A percentile compares a stretch with the other conserved stretches of the same genome.
Conservation (phyloP, 1,284 basidiomycete genomes). For the Heterobasidion occidentale region DNA sequence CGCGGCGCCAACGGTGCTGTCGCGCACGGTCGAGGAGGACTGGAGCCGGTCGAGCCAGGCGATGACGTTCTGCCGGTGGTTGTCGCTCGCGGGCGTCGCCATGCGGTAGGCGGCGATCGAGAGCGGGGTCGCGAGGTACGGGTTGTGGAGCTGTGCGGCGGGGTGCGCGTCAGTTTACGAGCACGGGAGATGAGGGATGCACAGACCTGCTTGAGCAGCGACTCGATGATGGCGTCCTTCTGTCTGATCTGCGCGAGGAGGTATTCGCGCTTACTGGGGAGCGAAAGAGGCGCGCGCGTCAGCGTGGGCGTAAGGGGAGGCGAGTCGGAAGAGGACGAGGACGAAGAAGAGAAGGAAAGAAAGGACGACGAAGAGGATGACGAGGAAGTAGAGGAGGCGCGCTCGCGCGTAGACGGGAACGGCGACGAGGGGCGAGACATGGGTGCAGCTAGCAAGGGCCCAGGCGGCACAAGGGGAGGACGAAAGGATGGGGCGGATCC, state of each 20-base stretch:
- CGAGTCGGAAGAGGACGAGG: slow-evolving; percentile 12
- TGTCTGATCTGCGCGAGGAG: slow-evolving; percentile 73
- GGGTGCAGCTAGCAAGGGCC: neutral
- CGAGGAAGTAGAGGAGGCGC: neutral
- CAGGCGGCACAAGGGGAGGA: neutral
- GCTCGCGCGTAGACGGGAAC: neutral
- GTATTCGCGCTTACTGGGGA: slow-evolving; percentile 69
- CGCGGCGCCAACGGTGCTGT: slow-evolving; percentile 14
- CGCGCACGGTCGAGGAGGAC: slow-evolving; percentile 28
- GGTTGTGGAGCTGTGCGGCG: slow-evolving; percentile 57
- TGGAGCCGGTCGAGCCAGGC: slow-evolving; percentile 57
- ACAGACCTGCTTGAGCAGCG: slow-evolving; percentile 67
- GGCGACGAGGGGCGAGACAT: neutral
- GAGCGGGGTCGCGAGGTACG: slow-evolving; percentile 67
- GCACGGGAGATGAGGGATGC: neutral
- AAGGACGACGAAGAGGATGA: slow-evolving; percentile 17
- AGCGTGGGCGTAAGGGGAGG: neutral
- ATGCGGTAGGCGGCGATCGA: slow-evolving; percentile 68
- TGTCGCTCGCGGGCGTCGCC: slow-evolving; percentile 66
- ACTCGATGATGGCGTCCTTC: slow-evolving; percentile 78
- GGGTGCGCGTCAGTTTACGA: slow-evolving; percentile 1
- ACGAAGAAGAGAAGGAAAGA: slow-evolving; percentile 21
- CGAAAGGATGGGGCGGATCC: neutral
- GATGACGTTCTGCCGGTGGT: slow-evolving; percentile 57
- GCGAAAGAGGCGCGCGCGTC: slow-evolving; percentile 11